Evolutionary conservation across 1,139 yeast species (phyloP), one percentile per base, ranked within the genome.

Genomic region (Nematodospora anomalae): DNA sequence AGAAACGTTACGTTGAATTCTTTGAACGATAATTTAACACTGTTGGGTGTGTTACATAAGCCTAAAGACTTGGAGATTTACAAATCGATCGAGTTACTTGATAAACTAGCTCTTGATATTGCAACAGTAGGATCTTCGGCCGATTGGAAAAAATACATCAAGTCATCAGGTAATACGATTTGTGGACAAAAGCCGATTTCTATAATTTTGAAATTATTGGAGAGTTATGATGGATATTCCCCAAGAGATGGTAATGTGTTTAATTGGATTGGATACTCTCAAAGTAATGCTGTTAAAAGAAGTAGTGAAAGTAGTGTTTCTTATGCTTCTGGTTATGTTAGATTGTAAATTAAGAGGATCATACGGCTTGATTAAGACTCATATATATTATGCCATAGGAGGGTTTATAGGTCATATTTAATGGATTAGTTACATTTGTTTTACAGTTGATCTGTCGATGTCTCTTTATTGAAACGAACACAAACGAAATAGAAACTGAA

Each of bases 141-240:
- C 1, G 60, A 60, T n/a, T 92, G 96, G 88, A 71, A 69, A 33
- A 57, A 68, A 16, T 92, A 92, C 53, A 76, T 92, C 7, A 62
- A 62, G 3, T 47, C 50, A 2, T 86, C 97, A 0, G 88, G 83
- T 1, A 90, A 92, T 58, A 94, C 98, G 0, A 85, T 92, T 16
- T 94, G 99, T 58, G 99, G 99, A 0, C 85, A 90, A 43, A 82
- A 78, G 44, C 97, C 98, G 0, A 68, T 92, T 28, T 74, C 79
- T 1, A 69, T 88, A 9, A 57, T 90, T 25, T 58, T 89, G 37
- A 62, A 68, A 28, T 61, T 83, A 8, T 53, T 80, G 49, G 80
- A 77, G 40, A 50, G 49, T 28, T 46, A 34, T 38, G 26, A 30
- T 4, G 23, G 24, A 6, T 28, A 15, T 21, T 27, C 28, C 20